Conservation (phyloP, 2,329 filamentous ascomycete genomes). For the Fusarium marasasianum region DNA sequence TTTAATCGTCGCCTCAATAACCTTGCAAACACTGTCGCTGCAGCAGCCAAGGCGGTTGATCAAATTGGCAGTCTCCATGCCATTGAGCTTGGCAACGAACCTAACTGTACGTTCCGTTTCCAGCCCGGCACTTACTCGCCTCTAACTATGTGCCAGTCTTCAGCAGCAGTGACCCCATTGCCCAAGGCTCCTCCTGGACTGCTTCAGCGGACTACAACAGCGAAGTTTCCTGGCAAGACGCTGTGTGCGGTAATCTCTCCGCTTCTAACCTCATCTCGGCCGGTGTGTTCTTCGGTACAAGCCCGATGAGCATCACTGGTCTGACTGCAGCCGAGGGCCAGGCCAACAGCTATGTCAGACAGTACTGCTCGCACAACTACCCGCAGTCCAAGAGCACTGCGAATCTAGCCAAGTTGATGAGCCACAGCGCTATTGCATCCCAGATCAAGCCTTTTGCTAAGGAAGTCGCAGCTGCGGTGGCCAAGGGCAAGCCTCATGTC, state of each 20-base stretch:
- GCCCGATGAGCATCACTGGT: not conserved
- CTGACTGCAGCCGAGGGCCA: not conserved
- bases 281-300: not conserved
- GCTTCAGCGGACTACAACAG: not conserved
- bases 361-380: not conserved
- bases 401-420: not conserved
- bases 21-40: not conserved
- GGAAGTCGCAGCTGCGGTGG: not conserved
- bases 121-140: too few relatives aligned
- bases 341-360: not conserved
- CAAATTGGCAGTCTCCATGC: not conserved
- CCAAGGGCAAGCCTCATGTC: not conserved
- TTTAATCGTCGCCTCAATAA: not conserved
- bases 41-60: not conserved
- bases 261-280: not conserved
- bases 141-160: not conserved
- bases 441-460: not conserved
- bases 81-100: not conserved
- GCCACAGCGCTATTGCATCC: not conserved
- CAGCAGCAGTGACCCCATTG: not conserved
- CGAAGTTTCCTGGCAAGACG: not conserved
- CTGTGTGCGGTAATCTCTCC: not conserved
- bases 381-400: not conserved
- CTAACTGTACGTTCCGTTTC: not conserved
- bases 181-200: not conserved